Evolutionary conservation across 345 rosid species (phyloP).

Genomic region (Brassica rapa): DNA sequence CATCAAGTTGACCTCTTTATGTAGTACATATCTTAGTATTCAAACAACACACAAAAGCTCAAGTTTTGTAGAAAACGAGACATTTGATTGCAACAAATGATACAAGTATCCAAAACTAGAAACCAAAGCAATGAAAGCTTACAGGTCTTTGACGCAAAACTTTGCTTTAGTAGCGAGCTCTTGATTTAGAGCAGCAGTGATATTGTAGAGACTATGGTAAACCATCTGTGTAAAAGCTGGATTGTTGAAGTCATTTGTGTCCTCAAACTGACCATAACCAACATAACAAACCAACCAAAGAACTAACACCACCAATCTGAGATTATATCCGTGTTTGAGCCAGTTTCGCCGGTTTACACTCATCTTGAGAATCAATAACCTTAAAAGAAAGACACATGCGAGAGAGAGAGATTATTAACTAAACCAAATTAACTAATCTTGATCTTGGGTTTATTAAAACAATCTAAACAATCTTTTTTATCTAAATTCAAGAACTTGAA

Average conservation of each 20-base stretch:
- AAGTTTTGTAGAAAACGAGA: background rate
- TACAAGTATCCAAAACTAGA: background rate
- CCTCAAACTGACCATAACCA: constrained; percentile 56
- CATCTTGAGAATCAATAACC: constrained; percentile 36
- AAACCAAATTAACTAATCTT: constrained; percentile 1
- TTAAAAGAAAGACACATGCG: background rate
- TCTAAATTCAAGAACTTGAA: background rate
- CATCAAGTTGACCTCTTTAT: background rate
- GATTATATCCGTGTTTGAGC: constrained; percentile 38
- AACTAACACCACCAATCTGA: constrained; percentile 45
- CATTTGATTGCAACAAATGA: background rate
- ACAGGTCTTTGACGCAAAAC: constrained; percentile 80
- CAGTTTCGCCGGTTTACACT: constrained; percentile 42
- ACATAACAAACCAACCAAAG: constrained; percentile 44
- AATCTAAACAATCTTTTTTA: constrained; percentile 3
- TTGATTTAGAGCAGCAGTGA: constrained; percentile 51
- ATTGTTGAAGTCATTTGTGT: constrained; percentile 46
- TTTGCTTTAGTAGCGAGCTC: constrained; percentile 53
- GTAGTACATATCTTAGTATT: background rate
- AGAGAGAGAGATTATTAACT: too few relatives aligned
- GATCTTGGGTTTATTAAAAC: background rate
- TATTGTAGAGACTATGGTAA: constrained; percentile 52
- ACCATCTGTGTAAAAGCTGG: constrained; percentile 56
- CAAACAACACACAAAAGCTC: background rate
- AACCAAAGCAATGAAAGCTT: constrained; percentile 33